Conservation (phyloP, 371 early-diverging fungal genomes). For the Capillidium rhysosporum region DNA sequence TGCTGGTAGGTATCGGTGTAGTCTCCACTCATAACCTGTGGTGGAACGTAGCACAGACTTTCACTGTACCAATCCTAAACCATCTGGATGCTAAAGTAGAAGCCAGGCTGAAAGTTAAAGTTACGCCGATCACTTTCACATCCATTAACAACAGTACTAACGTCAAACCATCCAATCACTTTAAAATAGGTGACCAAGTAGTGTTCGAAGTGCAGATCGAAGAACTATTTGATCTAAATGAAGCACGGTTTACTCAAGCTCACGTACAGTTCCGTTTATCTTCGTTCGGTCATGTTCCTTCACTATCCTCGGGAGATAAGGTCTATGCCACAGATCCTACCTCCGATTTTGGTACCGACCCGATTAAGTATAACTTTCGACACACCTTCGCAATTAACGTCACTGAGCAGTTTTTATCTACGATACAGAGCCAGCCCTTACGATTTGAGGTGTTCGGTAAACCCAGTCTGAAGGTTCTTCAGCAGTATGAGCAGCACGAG, state of each 20-base stretch:
- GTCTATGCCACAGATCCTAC: constrained; percentile 42
- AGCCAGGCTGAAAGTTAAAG: constrained; percentile 22
- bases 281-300: constrained; percentile 24
- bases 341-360: constrained; percentile 25
- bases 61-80: constrained; percentile 27
- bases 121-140: constrained; percentile 22
- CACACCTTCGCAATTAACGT: constrained; percentile 34
- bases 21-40: constrained; percentile 24
- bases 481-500: constrained; percentile 40
- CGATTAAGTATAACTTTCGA: constrained; percentile 32
- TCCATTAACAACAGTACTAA: background rate
- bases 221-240: constrained; percentile 42
- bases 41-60: constrained; percentile 24
- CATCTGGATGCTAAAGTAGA: constrained; percentile 26
- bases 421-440: constrained; percentile 18
- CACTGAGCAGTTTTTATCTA: constrained; percentile 20
- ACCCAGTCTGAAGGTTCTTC: constrained; percentile 23
- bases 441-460: constrained; percentile 44
- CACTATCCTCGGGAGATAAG: constrained; percentile 18
- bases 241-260: constrained; percentile 45
- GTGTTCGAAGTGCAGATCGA: constrained; percentile 49
- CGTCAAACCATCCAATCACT: constrained; percentile 2
- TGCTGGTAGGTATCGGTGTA: constrained; percentile 38
- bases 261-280: constrained; percentile 60
- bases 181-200: constrained; percentile 26